Base-by-base conservation (phyloP, 306 rosid genomes). In the Macrotyloma uniflorum region DNA sequence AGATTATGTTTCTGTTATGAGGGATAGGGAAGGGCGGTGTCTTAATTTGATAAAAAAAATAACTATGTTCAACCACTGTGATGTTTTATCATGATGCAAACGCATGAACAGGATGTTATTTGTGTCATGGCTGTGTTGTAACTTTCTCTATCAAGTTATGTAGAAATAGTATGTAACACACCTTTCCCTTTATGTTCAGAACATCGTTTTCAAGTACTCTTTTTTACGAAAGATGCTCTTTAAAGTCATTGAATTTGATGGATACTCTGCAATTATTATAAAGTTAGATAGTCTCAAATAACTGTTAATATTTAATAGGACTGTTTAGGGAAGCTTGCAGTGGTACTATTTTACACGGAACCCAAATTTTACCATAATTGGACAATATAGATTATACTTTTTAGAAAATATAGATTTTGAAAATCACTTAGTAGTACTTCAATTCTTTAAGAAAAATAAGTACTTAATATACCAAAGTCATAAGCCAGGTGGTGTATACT, bases 11-110 rank as follows among this genome's bases (percentile, higher is more conserved):
- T 69, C 74, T 79, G 70, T 49, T 74, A 28, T 63, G 78, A 3
- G 70, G 78, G 82, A n/a, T 35, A 71, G 42, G 82, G 65, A 58
- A 70, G 38, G 79, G 82, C 38, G 86, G 79, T 75, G 80, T 70
- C 54, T 36, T 42, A 70, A 51, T 76, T 75, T 49, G 70, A 64
- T 75, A 24, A 67, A 61, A 64, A 51, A 32, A 65, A 16, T 62
- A 71, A 82, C 81, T 79, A 49, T 70, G 76, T 82, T 76, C 74
- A 82, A 62, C 70, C 71, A 77, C 67, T 72, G 36, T 75, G 62
- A 72, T 74, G 88, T 63, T 53, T 79, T 70, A 20, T 70, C 72
- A 70, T 85, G 83, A 79, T 78, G 63, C 82, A 47, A 74, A 68
- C 51, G 32, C 76, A 55, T 24, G 57, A 74, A 74, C 79, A 64